Percentiles rank a stretch among this genome's conserved stretches.
phyloP scores from a whole-genome alignment of 306 rosid species.

The Potentilla sterilis region DNA sequence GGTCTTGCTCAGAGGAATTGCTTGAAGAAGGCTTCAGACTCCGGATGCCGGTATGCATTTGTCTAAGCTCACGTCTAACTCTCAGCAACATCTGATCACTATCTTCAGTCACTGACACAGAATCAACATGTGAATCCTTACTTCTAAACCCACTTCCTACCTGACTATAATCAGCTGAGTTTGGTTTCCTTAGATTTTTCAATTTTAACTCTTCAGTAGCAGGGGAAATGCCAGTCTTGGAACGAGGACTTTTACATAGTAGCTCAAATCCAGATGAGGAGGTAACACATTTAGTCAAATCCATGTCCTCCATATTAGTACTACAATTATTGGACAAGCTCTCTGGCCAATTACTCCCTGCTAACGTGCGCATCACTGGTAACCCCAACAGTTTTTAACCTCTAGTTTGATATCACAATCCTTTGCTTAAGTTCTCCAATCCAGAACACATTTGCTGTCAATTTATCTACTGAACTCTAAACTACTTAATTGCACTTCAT shows the following conservation, averaged over 20 bases:
- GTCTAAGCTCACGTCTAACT: constrained; percentile 37
- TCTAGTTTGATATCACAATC: constrained; percentile 24
- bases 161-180: constrained; percentile 29
- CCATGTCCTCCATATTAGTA: constrained; percentile 33
- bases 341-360: constrained; percentile 32
- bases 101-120: constrained; percentile 15
- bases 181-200: constrained; percentile 22
- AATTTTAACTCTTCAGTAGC: constrained; percentile 36
- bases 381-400: constrained; percentile 20
- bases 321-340: constrained; percentile 23
- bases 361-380: constrained; percentile 17
- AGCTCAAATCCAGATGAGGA: constrained; percentile 42
- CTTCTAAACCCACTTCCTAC: constrained; percentile 32
- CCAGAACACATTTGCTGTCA: constrained; percentile 40
- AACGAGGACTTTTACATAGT: constrained; percentile 33
- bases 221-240: constrained; percentile 31
- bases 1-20: constrained; percentile 23
- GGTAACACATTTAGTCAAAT: constrained; percentile 30
- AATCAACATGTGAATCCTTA: constrained; percentile 25
- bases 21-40: constrained; percentile 25
- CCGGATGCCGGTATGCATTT: constrained; percentile 28
- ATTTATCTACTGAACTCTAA: constrained; percentile 14
- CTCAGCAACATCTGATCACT: constrained; percentile 38
- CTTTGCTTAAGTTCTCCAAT: constrained; percentile 32
- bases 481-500: constrained; percentile 25